A percentile compares a stretch with the other conserved stretches of the same genome.
Conservation (phyloP, 2,329 filamentous ascomycete genomes). For the Sporothrix dimorphospora region DNA sequence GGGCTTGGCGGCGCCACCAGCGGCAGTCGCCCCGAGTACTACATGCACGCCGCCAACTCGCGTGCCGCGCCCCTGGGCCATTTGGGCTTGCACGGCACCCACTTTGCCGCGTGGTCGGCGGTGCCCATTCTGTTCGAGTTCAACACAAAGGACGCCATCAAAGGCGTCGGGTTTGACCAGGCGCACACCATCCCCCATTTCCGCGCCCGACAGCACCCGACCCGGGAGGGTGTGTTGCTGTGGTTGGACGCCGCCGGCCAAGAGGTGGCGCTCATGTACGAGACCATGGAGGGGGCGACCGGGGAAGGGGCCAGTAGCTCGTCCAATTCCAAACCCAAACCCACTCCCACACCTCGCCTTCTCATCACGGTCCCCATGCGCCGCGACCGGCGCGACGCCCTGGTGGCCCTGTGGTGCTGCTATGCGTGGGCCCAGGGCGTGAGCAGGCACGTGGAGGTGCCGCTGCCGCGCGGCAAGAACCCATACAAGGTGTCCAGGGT, state of each 20-base stretch:
- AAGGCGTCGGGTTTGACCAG: background rate
- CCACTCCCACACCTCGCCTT: background rate
- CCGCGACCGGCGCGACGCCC: background rate
- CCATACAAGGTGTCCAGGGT: background rate
- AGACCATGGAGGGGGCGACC: background rate
- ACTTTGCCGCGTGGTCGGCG: background rate
- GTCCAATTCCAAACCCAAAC: background rate
- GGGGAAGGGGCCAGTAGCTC: no score
- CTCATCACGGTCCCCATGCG: background rate
- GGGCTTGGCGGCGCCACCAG: background rate
- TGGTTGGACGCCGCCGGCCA: background rate
- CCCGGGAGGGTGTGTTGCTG: background rate
- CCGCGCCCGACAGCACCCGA: background rate
- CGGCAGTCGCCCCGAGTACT: background rate
- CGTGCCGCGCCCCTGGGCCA: background rate
- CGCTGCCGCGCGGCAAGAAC: background rate
- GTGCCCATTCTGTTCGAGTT: background rate
- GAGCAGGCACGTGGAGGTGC: slow-evolving; percentile 8
- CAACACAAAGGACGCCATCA: background rate
- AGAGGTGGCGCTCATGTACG: slow-evolving; percentile 3
- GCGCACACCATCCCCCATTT: background rate
- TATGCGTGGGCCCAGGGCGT: slow-evolving; percentile 3
- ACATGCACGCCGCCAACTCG: background rate
- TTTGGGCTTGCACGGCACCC: background rate
- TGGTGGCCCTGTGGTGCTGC: background rate